Evolutionary conservation across 2,329 filamentous ascomycete species (phyloP).

Genomic region (Harringtonia aguacate): DNA sequence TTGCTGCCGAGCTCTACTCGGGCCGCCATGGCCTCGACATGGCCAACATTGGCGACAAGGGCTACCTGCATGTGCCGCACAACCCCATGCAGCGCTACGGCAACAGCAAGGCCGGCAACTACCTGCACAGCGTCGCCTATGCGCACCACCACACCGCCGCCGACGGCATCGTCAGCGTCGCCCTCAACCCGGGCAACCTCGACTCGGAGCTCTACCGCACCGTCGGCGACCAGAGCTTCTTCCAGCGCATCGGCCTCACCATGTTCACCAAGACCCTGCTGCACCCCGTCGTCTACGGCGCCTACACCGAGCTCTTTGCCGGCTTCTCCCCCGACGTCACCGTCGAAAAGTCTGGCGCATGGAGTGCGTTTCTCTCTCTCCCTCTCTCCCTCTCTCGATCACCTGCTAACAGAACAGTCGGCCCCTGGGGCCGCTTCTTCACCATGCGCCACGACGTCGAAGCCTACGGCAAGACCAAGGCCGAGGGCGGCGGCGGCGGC

Average conservation of each 20-base stretch:
- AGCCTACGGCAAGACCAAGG: conserved; percentile 17
- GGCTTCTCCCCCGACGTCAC: conserved; percentile 24
- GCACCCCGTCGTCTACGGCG: conserved; percentile 18
- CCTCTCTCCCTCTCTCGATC: not conserved
- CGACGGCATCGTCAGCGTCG: conserved; percentile 16
- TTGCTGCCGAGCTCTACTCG: conserved; percentile 4
- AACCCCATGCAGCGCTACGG: conserved; percentile 11
- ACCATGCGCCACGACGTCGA: conserved; percentile 19
- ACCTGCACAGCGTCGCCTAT: conserved; percentile 14
- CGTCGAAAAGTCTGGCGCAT: conserved; percentile 15
- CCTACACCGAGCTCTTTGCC: conserved; percentile 28
- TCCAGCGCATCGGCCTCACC: not conserved
- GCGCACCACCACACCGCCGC: conserved; percentile 12
- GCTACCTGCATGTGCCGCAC: conserved; percentile 7
- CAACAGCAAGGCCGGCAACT: conserved; percentile 16
- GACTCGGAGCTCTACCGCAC: conserved; percentile 14
- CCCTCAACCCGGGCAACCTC: conserved; percentile 18
- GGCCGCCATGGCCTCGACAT: conserved; percentile 10
- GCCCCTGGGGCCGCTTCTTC: conserved; percentile 26
- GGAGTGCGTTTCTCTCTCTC: conserved; percentile 9
- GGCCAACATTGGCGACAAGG: conserved; percentile 11
- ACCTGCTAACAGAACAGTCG: conserved; percentile 15
- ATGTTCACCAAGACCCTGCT: conserved; percentile 5
- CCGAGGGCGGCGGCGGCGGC: conserved; percentile 26
- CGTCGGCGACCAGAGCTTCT: conserved; percentile 2